Conservation (phyloP, 768 basidiomycete species). For the Xerocomellus dryophilus region DNA sequence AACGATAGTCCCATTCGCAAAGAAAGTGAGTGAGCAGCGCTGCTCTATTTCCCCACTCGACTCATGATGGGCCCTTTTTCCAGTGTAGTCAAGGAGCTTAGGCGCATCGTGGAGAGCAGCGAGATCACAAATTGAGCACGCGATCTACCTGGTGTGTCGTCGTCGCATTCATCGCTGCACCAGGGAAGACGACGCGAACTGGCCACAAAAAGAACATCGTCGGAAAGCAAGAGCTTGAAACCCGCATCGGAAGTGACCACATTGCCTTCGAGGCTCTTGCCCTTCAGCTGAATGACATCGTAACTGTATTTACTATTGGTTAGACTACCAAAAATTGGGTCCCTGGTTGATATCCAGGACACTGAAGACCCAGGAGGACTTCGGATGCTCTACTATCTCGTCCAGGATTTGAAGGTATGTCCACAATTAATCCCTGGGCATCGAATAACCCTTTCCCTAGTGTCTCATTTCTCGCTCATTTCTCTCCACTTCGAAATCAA, state of each 20-base stretch:
- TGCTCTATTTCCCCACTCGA: not conserved
- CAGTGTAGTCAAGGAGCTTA: conserved; percentile 96
- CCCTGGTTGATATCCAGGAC: conserved; percentile 93
- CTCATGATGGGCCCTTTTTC: not conserved
- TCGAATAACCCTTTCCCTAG: conserved; percentile 42
- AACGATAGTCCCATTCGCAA: conserved; percentile 97
- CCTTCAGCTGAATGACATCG: too few species aligned
- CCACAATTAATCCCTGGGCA: not conserved
- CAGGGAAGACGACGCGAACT: conserved; percentile 97
- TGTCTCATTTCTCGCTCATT: conserved; percentile 96
- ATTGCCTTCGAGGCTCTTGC: conserved; percentile 88
- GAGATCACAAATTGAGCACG: conserved; percentile 83
- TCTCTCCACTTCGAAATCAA: conserved; percentile 99
- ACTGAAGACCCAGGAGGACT: conserved; percentile 97
- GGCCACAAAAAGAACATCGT: conserved; percentile 99
- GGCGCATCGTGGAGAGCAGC: conserved; percentile 87
- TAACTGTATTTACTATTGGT: not conserved
- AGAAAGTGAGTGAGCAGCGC: conserved; percentile 73
- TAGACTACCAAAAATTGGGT: conserved; percentile 98
- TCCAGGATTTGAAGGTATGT: conserved; percentile 90
- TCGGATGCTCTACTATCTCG: conserved; percentile 96
- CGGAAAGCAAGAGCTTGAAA: conserved; percentile 97
- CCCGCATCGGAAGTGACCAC: conserved; percentile 90
- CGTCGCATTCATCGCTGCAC: not conserved
- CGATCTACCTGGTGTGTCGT: not conserved